Evolutionary conservation across 2,329 filamentous ascomycete species (phyloP).

Genomic region (Calcarisporium arbuscula): DNA sequence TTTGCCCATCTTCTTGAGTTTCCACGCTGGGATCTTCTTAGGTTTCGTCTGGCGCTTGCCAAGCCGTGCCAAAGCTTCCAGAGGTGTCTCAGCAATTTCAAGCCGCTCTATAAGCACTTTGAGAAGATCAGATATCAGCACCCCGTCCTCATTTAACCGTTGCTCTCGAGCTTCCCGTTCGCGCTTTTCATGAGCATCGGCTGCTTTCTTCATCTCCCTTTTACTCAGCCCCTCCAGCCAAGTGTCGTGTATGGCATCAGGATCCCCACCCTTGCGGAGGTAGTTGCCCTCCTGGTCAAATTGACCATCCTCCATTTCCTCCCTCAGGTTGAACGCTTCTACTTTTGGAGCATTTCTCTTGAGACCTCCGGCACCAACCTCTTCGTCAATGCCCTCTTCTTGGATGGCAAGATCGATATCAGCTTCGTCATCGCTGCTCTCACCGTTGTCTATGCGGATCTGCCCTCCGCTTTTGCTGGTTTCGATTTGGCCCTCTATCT

Average conservation of each 20-base stretch:
- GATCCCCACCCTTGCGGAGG: slow-evolving; percentile 80
- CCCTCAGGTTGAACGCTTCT: slow-evolving; percentile 90
- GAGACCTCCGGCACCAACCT: slow-evolving; percentile 82
- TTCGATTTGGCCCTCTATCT: slow-evolving; percentile 75
- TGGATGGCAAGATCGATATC: slow-evolving; percentile 65
- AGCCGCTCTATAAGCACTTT: slow-evolving; percentile 65
- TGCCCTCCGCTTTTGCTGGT: slow-evolving; percentile 68
- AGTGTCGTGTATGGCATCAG: slow-evolving; percentile 81
- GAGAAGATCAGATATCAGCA: slow-evolving; percentile 68
- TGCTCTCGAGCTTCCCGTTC: slow-evolving; percentile 69
- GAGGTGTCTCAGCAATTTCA: slow-evolving; percentile 73
- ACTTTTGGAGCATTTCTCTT: slow-evolving; percentile 91
- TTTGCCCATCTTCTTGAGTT: slow-evolving; percentile 60
- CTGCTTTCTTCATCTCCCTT: slow-evolving; percentile 85
- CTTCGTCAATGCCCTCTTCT: slow-evolving; percentile 75
- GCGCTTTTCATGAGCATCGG: slow-evolving; percentile 78
- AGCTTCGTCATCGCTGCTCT: slow-evolving; percentile 56
- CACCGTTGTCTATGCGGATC: slow-evolving; percentile 54
- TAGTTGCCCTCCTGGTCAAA: slow-evolving; percentile 92
- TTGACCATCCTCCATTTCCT: slow-evolving; percentile 84
- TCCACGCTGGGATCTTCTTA: slow-evolving; percentile 56
- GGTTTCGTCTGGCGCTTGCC: slow-evolving; percentile 61
- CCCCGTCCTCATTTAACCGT: slow-evolving; percentile 66
- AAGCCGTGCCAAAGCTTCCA: slow-evolving; percentile 81
- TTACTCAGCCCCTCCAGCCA: slow-evolving; percentile 93